These are phyloP conservation scores for Haberlea rhodopensis DNA, from an alignment of 257 asterid species.

Conservation along the genomic window DNA sequence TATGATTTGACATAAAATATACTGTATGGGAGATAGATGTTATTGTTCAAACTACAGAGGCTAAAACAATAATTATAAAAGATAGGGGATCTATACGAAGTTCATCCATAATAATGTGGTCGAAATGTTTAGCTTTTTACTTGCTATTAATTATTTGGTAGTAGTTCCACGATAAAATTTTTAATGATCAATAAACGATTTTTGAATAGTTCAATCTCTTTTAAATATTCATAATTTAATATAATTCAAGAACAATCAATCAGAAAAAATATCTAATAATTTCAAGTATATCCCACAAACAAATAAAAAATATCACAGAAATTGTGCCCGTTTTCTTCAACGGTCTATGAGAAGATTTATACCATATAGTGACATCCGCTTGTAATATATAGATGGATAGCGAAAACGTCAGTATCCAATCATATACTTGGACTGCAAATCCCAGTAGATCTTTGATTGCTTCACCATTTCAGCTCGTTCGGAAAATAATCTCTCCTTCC, in stretches of 20 bases:
- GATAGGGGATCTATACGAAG: too few species aligned
- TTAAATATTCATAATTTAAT: too few species aligned
- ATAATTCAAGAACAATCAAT: not conserved
- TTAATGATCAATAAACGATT: too few species aligned
- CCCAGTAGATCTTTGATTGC: conserved; percentile 72
- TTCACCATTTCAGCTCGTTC: conserved; percentile 70
- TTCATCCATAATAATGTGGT: too few species aligned
- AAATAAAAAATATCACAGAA: not conserved
- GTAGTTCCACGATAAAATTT: too few species aligned
- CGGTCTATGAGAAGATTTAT: not conserved
- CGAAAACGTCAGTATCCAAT: conserved; percentile 48
- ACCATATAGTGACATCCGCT: not conserved
- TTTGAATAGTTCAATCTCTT: too few species aligned
- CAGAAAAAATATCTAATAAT: not conserved
- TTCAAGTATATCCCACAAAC: not conserved
- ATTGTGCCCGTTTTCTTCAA: not conserved
- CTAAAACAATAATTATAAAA: too few species aligned
- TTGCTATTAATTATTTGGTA: too few species aligned
- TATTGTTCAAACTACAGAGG: too few species aligned
- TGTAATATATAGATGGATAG: not conserved
- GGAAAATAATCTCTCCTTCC: conserved; percentile 59
- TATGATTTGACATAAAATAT: too few species aligned
- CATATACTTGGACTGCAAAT: conserved; percentile 56
- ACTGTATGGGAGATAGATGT: too few species aligned
- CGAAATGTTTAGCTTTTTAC: too few species aligned